Percentiles rank a stretch among this genome's conserved stretches.
Evolutionary conservation across 352 stramenopile genomes (phyloP).

Genomic region (Phytophthora aleatoria): DNA sequence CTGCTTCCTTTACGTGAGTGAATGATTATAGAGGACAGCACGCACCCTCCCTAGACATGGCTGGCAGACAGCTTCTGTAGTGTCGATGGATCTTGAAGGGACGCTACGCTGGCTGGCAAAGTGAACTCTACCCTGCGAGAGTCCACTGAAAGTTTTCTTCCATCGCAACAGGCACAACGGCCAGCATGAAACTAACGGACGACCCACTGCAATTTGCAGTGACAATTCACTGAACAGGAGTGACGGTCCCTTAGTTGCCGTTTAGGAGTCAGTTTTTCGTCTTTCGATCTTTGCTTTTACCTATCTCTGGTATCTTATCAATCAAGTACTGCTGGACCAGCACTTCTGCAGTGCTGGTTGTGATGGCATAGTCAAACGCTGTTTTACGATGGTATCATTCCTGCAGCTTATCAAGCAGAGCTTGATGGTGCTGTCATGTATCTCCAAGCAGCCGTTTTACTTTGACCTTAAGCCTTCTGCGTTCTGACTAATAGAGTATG

Average conservation of each 20-base stretch:
- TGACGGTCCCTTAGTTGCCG: slow-evolving; percentile 19
- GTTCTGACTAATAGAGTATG: not conserved
- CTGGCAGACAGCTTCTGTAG: not conserved
- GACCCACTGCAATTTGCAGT: slow-evolving; percentile 2
- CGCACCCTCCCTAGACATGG: slow-evolving; percentile 25
- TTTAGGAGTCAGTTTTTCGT: not conserved
- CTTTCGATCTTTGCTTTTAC: not conserved
- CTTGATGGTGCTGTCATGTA: not conserved
- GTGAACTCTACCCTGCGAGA: not conserved
- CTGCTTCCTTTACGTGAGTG: not conserved
- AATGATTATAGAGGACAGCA: slow-evolving; percentile 4
- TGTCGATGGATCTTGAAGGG: slow-evolving; percentile 23
- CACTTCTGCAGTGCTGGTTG: not conserved
- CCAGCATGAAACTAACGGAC: slow-evolving; percentile 12
- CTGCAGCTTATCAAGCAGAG: not conserved
- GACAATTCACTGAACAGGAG: not conserved
- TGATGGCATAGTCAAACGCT: not conserved
- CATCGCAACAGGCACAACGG: slow-evolving; percentile 16
- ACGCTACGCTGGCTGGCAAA: slow-evolving; percentile 1
- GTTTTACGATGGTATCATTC: not conserved
- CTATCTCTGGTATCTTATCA: slow-evolving; percentile 2
- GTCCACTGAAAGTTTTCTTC: not conserved
- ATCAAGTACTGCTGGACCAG: not conserved
- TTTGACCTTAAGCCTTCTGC: too few species aligned
- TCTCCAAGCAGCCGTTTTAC: too few species aligned